Evolutionary conservation across 345 rosid genomes (phyloP).

Genomic region (Eucalyptus polybractea): DNA sequence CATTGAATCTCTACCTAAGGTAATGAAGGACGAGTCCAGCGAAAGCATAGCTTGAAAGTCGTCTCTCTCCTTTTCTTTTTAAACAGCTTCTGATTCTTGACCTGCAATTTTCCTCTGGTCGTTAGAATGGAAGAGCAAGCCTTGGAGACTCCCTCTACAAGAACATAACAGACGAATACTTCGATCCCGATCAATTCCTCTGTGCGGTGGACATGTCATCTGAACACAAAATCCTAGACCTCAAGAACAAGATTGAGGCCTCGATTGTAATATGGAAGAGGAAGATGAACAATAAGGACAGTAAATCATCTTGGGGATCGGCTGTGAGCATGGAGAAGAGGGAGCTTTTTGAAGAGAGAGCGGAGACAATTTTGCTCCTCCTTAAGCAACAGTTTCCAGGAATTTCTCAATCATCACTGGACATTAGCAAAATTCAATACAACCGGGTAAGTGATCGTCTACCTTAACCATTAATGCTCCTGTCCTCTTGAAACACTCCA

Average conservation of each 20-base stretch:
- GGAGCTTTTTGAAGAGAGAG: constrained; percentile 86
- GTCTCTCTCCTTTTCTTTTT: not conserved
- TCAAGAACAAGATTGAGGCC: constrained; percentile 85
- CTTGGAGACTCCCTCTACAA: constrained; percentile 70
- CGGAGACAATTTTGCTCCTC: constrained; percentile 66
- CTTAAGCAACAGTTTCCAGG: constrained; percentile 77
- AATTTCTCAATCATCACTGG: constrained; percentile 70
- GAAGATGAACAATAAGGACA: constrained; percentile 74
- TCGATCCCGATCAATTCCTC: constrained; percentile 72
- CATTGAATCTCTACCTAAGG: constrained; percentile 82
- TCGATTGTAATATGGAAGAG: constrained; percentile 83
- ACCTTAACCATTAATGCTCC: not conserved
- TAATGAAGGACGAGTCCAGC: not conserved
- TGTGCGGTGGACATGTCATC: constrained; percentile 59
- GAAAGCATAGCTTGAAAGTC: not conserved
- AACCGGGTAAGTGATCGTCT: constrained; percentile 30
- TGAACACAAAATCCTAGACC: constrained; percentile 73
- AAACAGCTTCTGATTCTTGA: not conserved
- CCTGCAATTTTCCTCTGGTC: not conserved
- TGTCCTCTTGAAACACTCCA: not conserved
- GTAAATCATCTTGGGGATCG: constrained; percentile 79
- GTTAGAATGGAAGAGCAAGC: constrained; percentile 73
- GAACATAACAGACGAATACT: constrained; percentile 62
- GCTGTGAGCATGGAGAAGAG: constrained; percentile 80
- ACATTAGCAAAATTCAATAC: constrained; percentile 77